Base-by-base conservation (phyloP, 176 grass and related monocot genomes). In the Oryza meridionalis region DNA sequence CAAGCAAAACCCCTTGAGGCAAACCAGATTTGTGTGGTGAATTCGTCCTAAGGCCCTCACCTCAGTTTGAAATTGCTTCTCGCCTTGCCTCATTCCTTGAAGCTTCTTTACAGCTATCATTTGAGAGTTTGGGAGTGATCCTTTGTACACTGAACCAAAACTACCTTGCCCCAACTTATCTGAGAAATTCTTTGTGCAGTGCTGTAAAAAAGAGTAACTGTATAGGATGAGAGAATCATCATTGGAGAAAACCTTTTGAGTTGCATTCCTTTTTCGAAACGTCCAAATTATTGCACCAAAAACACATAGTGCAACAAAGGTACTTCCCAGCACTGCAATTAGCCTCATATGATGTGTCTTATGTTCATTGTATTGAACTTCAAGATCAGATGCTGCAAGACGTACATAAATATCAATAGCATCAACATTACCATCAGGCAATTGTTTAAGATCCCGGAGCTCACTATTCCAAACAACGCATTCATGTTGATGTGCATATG, bases 41-140 rank as follows among this genome's bases (percentile, higher is more conserved):
- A 92, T 79, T 35, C 16, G 40, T 1, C 72, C 86, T 29, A 92
- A 10, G 14, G 78, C 69, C 70, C 78, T 89, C 51, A 89, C 75
- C n/a, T 89, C 79, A 5, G 82, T 19, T 62, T 77, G 69, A 31
- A 92, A 89, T 58, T 89, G 83, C 67, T 86, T 89, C 63, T 89
- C 73, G 19, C 86, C 69, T 55, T 84, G 74, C n/a, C 80, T 79
- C 17, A 75, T 35, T 11, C 83, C 79, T 86, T 89, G 35, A 37
- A 92, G 79, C 76, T 84, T 92, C 68, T 89, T 89, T 33, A 89
- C 83, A 31, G 79, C 78, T 33, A 86, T 76, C 21, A 24, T n/a
- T 19, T 80, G 61, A 8, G 61, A 69, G 17, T 86, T 82, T 11
- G 55, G 68, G 14, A 89, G 69, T 3, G 37, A 32, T 4, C 86